Evolutionary conservation across 495 filamentous ascomycete genomes (phyloP).

Genomic region (Pyronema domesticum): DNA sequence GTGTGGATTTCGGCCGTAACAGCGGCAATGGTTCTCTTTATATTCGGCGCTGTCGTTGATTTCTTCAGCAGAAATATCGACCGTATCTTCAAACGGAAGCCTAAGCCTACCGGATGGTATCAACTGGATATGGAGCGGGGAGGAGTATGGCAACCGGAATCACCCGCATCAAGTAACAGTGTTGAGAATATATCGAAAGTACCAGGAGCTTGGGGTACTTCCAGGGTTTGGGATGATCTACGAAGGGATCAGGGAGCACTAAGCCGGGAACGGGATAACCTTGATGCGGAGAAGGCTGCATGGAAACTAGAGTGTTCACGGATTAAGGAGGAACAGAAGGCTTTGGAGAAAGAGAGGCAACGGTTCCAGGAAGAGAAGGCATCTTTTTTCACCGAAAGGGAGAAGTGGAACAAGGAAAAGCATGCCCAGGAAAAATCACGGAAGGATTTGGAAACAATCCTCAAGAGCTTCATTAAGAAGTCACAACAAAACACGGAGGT

Average conservation of each 20-base stretch:
- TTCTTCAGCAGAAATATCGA: background rate
- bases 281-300: constrained; percentile 1
- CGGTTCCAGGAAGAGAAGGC: background rate
- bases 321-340: background rate
- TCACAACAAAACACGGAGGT: background rate
- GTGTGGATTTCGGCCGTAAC: background rate
- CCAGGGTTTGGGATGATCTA: constrained; percentile 1
- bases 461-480: background rate
- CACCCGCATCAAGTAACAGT: background rate
- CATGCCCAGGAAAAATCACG: background rate
- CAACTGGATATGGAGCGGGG: background rate
- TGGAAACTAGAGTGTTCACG: background rate
- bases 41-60: background rate
- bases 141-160: background rate
- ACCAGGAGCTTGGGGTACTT: background rate
- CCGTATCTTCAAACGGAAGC: background rate
- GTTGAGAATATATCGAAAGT: background rate
- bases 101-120: background rate
- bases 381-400: background rate
- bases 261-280: background rate
- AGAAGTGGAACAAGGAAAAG: background rate
- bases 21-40: constrained; percentile 1
- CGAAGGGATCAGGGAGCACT: background rate
- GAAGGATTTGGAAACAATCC: background rate
- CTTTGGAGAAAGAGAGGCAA: background rate